Base-by-base conservation (phyloP, 768 basidiomycete species). In the Psilocybe tampanensis region DNA sequence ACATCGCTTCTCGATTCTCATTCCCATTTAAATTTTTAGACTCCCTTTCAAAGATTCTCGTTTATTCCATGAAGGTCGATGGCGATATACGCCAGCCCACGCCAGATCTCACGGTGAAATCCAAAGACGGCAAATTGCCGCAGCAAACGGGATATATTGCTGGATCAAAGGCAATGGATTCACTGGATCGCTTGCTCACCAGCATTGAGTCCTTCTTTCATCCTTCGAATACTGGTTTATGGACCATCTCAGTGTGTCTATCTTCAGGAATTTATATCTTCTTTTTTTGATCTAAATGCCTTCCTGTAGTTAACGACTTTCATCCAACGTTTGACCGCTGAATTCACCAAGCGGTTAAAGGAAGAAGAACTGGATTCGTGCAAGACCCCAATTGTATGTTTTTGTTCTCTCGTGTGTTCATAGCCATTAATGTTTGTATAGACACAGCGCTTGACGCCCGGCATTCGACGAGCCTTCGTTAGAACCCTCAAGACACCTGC, bases 201-300 rank as follows among this genome's bases (percentile, higher is more conserved):
- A 95, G 92, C 64, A 92, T 90, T 6, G 96, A 98, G 67, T 86
- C 89, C 0, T 96, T 90, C 77, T 98, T 98, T 74, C 96, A 98
- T 70, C 96, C 96, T 1, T 92, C 92, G 3, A 97, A 97, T 68
- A 86, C 87, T 26, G 95, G 95, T 3, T 75, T 80, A 26, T 97
- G 94, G 92, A 89, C 92, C 3, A 68, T 82, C 53, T 68, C 76
- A 57, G 86, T 89, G 61, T 58, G 80, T 68, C 2, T 32, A 23
- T 17, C 5, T 6, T 22, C 1, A 41, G 39, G 32, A n/a, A 2
- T 2, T 7, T 21, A n/a, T 21, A 41, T 3, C 15, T 22, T 56
- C 24, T 39, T 39, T 21, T 36, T 52, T 36, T 47, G 33, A n/a
- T 42, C 2, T 47, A 24, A 50, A 53, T 44, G 62, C 60, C 58